A percentile compares a stretch with the other conserved stretches of the same genome.
phyloP scores from a whole-genome alignment of 176 grass and related monocot species.

The Phragmites australis region DNA sequence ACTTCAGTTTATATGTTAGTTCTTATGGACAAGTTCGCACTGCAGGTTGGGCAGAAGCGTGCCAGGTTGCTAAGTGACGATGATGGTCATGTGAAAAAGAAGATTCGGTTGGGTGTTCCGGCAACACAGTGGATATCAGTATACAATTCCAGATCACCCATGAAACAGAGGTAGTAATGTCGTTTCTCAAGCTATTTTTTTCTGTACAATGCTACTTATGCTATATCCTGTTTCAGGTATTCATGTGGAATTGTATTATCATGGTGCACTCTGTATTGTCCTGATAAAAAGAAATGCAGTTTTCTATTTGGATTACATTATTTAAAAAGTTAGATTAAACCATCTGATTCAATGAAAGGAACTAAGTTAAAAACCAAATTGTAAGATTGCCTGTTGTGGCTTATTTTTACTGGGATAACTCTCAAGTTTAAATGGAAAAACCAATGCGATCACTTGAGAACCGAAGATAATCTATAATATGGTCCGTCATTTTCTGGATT shows the following conservation, averaged over 20 bases:
- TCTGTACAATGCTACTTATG: background rate
- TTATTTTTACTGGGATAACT: conserved; percentile 12
- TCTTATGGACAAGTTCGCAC: background rate
- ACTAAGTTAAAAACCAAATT: background rate
- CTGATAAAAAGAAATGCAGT: background rate
- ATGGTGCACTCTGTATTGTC: conserved; percentile 9
- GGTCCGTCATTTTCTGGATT: background rate
- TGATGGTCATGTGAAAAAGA: conserved; percentile 67
- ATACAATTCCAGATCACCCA: conserved; percentile 72
- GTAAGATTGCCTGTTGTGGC: background rate
- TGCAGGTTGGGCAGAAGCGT: conserved; percentile 88
- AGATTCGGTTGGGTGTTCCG: conserved; percentile 63
- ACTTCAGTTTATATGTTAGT: conserved; percentile 4
- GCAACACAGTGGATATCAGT: conserved; percentile 93
- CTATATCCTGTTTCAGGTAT: background rate
- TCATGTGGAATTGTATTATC: conserved; percentile 12
- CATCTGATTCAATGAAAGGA: background rate
- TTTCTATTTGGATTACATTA: background rate
- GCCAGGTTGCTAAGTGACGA: conserved; percentile 67
- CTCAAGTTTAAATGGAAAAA: background rate
- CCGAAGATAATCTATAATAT: background rate
- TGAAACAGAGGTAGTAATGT: conserved; percentile 74
- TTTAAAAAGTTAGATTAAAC: background rate
- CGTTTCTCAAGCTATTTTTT: conserved; percentile 31
- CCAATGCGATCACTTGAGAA: background rate